Evolutionary conservation across 306 rosid species (phyloP).

Genomic region (Quercus alba): DNA sequence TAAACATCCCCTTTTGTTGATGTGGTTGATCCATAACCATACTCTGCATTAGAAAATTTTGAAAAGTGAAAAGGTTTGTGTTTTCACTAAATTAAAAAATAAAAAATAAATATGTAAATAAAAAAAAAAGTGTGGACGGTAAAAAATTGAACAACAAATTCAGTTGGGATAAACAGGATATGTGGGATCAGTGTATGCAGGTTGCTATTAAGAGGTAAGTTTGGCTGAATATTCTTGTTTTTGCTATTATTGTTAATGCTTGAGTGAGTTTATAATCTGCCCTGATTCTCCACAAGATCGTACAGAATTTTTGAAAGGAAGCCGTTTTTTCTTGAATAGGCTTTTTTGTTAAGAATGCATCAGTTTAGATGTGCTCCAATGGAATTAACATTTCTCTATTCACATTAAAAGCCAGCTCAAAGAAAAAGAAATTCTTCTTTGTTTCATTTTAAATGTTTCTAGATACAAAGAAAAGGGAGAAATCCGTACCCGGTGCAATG

Average conservation of each 20-base stretch:
- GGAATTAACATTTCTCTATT: too few relatives aligned
- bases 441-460: neutral
- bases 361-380: too few relatives aligned
- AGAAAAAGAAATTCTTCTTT: neutral
- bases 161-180: neutral
- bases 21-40: constrained; percentile 56
- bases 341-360: too few relatives aligned
- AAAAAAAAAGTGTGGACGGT: neutral
- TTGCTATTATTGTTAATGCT: too few relatives aligned
- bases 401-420: too few relatives aligned
- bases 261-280: too few relatives aligned
- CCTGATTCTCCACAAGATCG: too few relatives aligned
- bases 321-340: too few relatives aligned
- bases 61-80: neutral
- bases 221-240: too few relatives aligned
- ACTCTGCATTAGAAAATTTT: constrained; percentile 44
- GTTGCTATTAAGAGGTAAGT: too few relatives aligned
- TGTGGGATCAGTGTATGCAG: neutral
- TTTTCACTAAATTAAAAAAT: neutral
- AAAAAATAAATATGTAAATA: too few relatives aligned
- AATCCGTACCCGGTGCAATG: constrained; percentile 62
- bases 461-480: neutral
- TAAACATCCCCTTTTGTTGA: constrained; percentile 74
- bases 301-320: too few relatives aligned
- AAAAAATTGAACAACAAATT: neutral